phyloP scores from a whole-genome alignment of 495 filamentous ascomycete genomes.

The Filosporella fistucella region DNA sequence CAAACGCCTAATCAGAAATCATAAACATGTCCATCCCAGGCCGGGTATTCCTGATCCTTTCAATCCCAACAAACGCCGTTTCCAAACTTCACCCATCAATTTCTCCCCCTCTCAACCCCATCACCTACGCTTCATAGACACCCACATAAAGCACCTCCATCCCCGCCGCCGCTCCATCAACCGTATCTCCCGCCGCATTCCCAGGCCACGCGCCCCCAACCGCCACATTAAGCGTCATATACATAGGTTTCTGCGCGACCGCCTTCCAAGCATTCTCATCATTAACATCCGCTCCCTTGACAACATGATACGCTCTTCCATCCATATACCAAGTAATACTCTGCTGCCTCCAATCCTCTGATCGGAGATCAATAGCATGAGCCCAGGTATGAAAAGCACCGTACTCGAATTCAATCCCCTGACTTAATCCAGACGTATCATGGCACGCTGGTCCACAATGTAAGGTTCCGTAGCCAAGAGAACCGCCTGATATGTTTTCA shows the following conservation, averaged over 20 bases:
- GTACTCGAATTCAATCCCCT: constrained; percentile 28
- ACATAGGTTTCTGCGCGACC: constrained; percentile 33
- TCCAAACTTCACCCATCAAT: too few relatives aligned
- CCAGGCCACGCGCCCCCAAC: constrained; percentile 42
- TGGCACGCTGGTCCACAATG: constrained; percentile 45
- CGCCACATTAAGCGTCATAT: constrained; percentile 45
- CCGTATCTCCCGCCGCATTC: constrained; percentile 2
- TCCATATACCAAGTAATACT: constrained; percentile 44
- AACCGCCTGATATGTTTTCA: constrained; percentile 40
- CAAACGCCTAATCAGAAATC: too few relatives aligned
- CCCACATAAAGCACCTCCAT: constrained; percentile 21
- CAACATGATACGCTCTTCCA: constrained; percentile 33
- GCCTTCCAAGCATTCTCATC: constrained; percentile 33
- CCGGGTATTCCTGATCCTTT: too few relatives aligned
- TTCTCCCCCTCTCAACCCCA: too few relatives aligned
- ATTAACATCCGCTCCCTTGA: constrained; percentile 32
- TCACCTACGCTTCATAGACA: constrained; percentile 11
- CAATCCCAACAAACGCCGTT: too few relatives aligned
- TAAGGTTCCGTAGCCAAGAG: constrained; percentile 39
- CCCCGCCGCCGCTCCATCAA: constrained; percentile 7
- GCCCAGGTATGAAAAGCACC: constrained; percentile 44
- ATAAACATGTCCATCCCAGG: too few relatives aligned
- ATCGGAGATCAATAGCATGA: constrained; percentile 37
- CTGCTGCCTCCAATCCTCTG: constrained; percentile 34
- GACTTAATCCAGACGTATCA: constrained; percentile 37